A percentile compares a stretch with the other conserved stretches of the same genome.
phyloP scores from a whole-genome alignment of 1,139 yeast genomes.

The Debaryomyces fabryi region DNA sequence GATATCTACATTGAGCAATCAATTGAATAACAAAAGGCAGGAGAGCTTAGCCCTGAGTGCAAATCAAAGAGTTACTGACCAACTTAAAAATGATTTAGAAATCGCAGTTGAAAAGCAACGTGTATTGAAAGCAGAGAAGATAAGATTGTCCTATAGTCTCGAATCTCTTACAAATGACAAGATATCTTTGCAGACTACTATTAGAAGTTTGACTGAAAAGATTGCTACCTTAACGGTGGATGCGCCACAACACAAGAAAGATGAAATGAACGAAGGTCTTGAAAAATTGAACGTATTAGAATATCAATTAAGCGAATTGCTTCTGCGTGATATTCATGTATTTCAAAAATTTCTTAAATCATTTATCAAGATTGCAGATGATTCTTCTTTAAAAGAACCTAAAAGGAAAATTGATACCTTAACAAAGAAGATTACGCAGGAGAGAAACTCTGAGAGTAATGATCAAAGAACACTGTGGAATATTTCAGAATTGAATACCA shows the following conservation, averaged over 20 bases:
- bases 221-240: constrained; percentile 25
- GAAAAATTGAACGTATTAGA: constrained; percentile 30
- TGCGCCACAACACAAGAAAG: constrained; percentile 20
- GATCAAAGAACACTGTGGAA: constrained; percentile 16
- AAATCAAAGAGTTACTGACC: constrained; percentile 28
- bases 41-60: constrained; percentile 25
- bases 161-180: constrained; percentile 45
- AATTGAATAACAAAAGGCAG: constrained; percentile 32
- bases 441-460: constrained; percentile 11
- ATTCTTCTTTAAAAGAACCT: constrained; percentile 59
- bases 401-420: constrained; percentile 51
- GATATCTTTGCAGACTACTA: constrained; percentile 33
- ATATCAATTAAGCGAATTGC: constrained; percentile 41
- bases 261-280: constrained; percentile 10
- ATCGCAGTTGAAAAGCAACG: constrained; percentile 52
- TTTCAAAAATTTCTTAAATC: constrained; percentile 48
- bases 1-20: constrained; percentile 31
- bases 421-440: not conserved
- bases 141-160: constrained; percentile 42
- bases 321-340: constrained; percentile 40
- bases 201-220: constrained; percentile 36
- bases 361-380: constrained; percentile 60
- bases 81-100: constrained; percentile 41
- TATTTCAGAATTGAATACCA: constrained; percentile 29
- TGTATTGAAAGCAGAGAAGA: constrained; percentile 51